Conservation (phyloP, 371 early-diverging fungal species). For the Rhizomucor miehei region DNA sequence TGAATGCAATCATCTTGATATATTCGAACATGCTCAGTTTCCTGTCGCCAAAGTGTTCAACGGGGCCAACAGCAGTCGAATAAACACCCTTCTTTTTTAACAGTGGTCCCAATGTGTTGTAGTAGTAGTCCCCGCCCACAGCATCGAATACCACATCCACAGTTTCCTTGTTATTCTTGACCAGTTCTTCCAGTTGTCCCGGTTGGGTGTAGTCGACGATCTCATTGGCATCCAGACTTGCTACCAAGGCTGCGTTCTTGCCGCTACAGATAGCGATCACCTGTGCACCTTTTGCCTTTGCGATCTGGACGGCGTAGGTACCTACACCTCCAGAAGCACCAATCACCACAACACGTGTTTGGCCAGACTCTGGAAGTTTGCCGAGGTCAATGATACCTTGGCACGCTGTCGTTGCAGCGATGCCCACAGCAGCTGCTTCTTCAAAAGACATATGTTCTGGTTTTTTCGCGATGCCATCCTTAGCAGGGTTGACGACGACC, state of each 20-base stretch:
- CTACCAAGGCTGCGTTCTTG: conserved; percentile 49
- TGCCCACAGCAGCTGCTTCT: conserved; percentile 46
- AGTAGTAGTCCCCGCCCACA: conserved; percentile 57
- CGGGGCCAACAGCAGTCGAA: conserved; percentile 43
- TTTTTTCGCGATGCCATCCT: conserved; percentile 38
- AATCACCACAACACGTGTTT: conserved; percentile 33
- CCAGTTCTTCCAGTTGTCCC: conserved; percentile 21
- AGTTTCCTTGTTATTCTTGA: conserved; percentile 13
- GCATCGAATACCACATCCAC: conserved; percentile 50
- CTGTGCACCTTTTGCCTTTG: conserved; percentile 51
- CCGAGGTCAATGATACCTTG: conserved; percentile 28
- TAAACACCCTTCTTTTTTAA: conserved; percentile 37
- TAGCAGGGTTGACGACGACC: conserved; percentile 9
- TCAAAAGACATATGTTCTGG: conserved; percentile 43
- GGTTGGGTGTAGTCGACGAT: conserved; percentile 54
- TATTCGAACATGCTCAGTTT: conserved; percentile 14
- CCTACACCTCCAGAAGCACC: conserved; percentile 69
- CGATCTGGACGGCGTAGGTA: conserved; percentile 60
- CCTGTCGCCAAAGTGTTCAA: conserved; percentile 19
- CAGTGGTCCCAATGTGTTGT: conserved; percentile 22
- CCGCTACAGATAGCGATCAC: conserved; percentile 67
- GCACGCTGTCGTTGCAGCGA: conserved; percentile 40
- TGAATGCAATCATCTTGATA: conserved; percentile 4
- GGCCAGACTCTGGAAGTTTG: conserved; percentile 4
- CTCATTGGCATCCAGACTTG: conserved; percentile 56